A percentile compares a stretch with the other conserved stretches of the same genome.
Conservation (phyloP, 2,329 filamentous ascomycete genomes). For the Nemania sp. region DNA sequence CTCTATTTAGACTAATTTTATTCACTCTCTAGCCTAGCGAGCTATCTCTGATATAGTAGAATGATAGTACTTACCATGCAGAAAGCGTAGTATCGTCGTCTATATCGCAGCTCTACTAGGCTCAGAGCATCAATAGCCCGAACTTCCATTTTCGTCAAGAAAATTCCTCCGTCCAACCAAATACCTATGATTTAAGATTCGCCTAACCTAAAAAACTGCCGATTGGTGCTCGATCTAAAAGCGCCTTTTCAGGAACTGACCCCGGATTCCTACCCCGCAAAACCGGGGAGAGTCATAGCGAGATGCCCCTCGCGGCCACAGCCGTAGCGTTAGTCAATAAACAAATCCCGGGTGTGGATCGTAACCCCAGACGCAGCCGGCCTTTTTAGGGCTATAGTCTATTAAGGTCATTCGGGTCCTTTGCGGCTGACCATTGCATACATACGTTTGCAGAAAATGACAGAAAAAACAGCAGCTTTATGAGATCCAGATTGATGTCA, state of each 20-base stretch:
- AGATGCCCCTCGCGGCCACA: too few species aligned
- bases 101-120: neutral
- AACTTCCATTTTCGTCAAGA: constrained; percentile 25
- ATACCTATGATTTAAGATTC: neutral
- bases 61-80: neutral
- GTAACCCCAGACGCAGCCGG: too few species aligned
- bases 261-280: neutral
- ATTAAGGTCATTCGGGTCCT: too few species aligned
- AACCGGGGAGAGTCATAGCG: neutral
- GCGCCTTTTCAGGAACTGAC: neutral
- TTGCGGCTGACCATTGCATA: too few species aligned
- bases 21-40: too few species aligned
- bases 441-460: too few species aligned
- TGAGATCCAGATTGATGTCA: too few species aligned
- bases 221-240: constrained; percentile 7
- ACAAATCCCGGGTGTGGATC: too few species aligned
- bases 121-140: constrained; percentile 11
- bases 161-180: constrained; percentile 28
- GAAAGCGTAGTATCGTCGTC: constrained; percentile 1
- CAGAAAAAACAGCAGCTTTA: too few species aligned
- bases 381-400: too few species aligned
- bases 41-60: too few species aligned
- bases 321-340: too few species aligned
- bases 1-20: neutral
- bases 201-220: neutral